phyloP scores from a whole-genome alignment of 176 grass and related monocot species.

The Dactylis glomerata region DNA sequence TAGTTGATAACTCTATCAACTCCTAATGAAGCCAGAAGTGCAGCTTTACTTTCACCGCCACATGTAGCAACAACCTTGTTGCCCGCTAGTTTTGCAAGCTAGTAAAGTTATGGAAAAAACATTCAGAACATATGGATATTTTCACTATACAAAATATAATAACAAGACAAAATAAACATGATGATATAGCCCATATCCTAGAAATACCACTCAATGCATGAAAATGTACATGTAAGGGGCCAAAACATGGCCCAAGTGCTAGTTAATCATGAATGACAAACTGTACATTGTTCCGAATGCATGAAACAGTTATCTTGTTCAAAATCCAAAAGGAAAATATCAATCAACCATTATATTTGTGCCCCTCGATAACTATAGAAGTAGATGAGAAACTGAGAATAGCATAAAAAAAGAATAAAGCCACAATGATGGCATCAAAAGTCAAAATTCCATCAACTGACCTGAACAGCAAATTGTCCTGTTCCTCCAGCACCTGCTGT shows the following conservation, averaged over 20 bases:
- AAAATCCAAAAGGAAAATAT: not conserved
- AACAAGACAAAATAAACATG: slow-evolving; percentile 27
- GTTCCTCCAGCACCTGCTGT: slow-evolving; percentile 97
- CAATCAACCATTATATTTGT: slow-evolving; percentile 13
- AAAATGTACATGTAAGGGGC: slow-evolving; percentile 1
- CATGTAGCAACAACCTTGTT: slow-evolving; percentile 99
- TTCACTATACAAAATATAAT: slow-evolving; percentile 13
- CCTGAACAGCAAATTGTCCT: slow-evolving; percentile 96
- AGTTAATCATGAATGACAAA: slow-evolving; percentile 3
- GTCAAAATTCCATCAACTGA: slow-evolving; percentile 33
- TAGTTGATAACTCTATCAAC: slow-evolving; percentile 94
- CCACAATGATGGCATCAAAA: slow-evolving; percentile 3
- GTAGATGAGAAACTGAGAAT: not conserved
- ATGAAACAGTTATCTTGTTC: slow-evolving; percentile 17
- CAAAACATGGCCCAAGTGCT: slow-evolving; percentile 20
- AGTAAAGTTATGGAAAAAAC: slow-evolving; percentile 13
- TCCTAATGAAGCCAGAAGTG: slow-evolving; percentile 79
- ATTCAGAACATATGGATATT: not conserved
- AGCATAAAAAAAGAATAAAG: slow-evolving; percentile 17
- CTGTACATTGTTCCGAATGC: not conserved
- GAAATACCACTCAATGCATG: not conserved
- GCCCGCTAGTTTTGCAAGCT: slow-evolving; percentile 94
- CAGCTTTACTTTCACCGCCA: slow-evolving; percentile 81
- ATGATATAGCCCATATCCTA: slow-evolving; percentile 16
- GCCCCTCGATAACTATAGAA: not conserved